Evolutionary conservation across 768 basidiomycete species (phyloP), one percentile per base, ranked within the genome.

Genomic region (Scleroderma bovista): DNA sequence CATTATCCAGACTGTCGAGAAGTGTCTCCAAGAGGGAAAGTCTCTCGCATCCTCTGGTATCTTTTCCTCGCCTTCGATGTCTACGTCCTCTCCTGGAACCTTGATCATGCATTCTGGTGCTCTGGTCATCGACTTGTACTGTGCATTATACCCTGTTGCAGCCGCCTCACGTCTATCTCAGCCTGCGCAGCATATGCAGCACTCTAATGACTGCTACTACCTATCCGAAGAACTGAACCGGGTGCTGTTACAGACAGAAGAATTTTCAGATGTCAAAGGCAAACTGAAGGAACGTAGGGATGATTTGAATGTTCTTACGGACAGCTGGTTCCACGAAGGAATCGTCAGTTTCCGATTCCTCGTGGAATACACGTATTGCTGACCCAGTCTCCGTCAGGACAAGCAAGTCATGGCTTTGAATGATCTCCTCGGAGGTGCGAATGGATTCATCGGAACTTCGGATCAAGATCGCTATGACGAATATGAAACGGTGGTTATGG

Each of bases 151-250:
- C 61, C 90, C 90, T 12, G 74, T 87, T 33, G 74, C 74, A 31
- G 81, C 80, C 51, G 65, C 71, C 1, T 57, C 70, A 33, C 69
- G 73, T 40, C 65, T 88, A 26, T 64, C 73, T 33, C 69, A 75
- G 0, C 70, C 83, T 10, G 79, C 79, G 17, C 67, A 73, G 23
- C 72, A 77, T 1, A 83, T 95, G 77, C 79, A 80, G 44, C 86
- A 86, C 62, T 83, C 88, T 16, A 96, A 96, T 62, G 86, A 94
- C 54, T 90, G 84, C 56, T 58, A 77, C 19, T 89, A 85, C 62
- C 74, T 94, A 23, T 74, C 73, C 26, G 65, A 68, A 19, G 77
- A 85, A 56, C 62, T 85, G 0, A 24, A 17, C 17, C 58, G 60
- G 12, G 15, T 68, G 6, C 24, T 57, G 42, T 17, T 24, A 42